A percentile compares a stretch with the other conserved stretches of the same genome.
These are phyloP conservation scores for Penicillium sp. DNA, from an alignment of 2,329 filamentous ascomycete genomes.

Conservation along the genomic window DNA sequence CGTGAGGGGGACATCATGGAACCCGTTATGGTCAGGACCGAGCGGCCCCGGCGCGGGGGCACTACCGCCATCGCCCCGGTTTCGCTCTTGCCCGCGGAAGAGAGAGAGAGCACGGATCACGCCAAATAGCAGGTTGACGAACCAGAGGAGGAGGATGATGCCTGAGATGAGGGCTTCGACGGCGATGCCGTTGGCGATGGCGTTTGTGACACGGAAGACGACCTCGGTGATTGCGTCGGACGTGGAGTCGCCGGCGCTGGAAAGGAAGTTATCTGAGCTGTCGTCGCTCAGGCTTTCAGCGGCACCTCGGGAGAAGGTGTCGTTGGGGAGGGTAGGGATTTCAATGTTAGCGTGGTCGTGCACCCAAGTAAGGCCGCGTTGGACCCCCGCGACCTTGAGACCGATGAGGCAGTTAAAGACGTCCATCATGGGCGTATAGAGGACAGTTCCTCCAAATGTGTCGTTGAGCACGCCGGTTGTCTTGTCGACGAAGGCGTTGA, in stretches of 20 bases:
- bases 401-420: slow-evolving; percentile 86
- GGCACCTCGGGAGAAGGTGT: slow-evolving; percentile 84
- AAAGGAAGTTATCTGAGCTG: slow-evolving; percentile 69
- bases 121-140: slow-evolving; percentile 77
- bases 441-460: slow-evolving; percentile 81
- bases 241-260: slow-evolving; percentile 73
- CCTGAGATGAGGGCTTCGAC: slow-evolving; percentile 81
- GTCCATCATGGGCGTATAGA: slow-evolving; percentile 77
- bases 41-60: slow-evolving; percentile 28
- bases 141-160: slow-evolving; percentile 74
- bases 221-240: slow-evolving; percentile 82
- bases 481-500: slow-evolving; percentile 79
- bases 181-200: slow-evolving; percentile 70
- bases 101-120: slow-evolving; percentile 68
- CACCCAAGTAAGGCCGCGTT: slow-evolving; percentile 93
- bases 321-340: slow-evolving; percentile 76
- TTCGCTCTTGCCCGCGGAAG: slow-evolving; percentile 64
- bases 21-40: slow-evolving; percentile 31
- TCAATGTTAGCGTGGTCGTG: slow-evolving; percentile 81
- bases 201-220: slow-evolving; percentile 70
- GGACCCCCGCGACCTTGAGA: slow-evolving; percentile 81
- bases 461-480: slow-evolving; percentile 75
- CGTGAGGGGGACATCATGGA: slow-evolving; percentile 45
- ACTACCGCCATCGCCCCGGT: slow-evolving; percentile 63
- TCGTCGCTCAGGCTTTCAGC: slow-evolving; percentile 60